Conservation (phyloP, 257 asterid species). For the Plectranthus barbatus region DNA sequence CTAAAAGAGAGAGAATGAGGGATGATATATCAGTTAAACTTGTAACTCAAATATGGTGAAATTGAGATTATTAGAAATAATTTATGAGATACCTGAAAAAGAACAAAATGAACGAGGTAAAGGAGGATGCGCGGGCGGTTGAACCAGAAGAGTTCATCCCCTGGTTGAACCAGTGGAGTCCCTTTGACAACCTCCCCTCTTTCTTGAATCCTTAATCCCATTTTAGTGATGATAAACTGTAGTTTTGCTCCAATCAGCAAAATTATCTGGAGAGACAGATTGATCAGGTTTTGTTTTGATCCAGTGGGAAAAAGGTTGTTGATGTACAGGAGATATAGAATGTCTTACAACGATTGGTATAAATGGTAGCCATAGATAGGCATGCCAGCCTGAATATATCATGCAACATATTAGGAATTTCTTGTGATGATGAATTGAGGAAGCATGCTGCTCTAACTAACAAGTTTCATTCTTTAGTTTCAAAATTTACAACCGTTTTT, state of each 20-base stretch:
- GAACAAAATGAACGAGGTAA: slow-evolving; percentile 51
- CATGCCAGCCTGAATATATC: slow-evolving; percentile 34
- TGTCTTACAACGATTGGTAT: slow-evolving; percentile 43
- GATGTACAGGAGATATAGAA: neutral
- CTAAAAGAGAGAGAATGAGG: slow-evolving; percentile 14
- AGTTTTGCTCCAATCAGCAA: slow-evolving; percentile 57
- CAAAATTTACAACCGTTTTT: no score
- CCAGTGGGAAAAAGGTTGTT: neutral
- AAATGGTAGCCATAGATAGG: slow-evolving; percentile 66
- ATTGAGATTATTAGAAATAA: no score
- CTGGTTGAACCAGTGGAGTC: slow-evolving; percentile 45
- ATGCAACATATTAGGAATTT: neutral
- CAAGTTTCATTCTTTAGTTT: neutral
- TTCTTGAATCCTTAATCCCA: slow-evolving; percentile 54
- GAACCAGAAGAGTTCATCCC: slow-evolving; percentile 66
- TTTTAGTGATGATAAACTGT: slow-evolving; percentile 54
- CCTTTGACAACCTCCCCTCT: slow-evolving; percentile 63
- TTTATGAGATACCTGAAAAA: slow-evolving; percentile 59
- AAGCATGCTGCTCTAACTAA: neutral
- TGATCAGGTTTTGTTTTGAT: neutral
- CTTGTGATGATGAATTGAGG: neutral
- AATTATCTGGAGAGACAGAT: slow-evolving; percentile 31
- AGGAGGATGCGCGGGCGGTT: slow-evolving; percentile 47
- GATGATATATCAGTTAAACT: slow-evolving; percentile 5
- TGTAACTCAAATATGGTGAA: neutral